Evolutionary conservation across 1,284 basidiomycete genomes (phyloP).

Genomic region (Tilletiopsis washingtonensis): DNA sequence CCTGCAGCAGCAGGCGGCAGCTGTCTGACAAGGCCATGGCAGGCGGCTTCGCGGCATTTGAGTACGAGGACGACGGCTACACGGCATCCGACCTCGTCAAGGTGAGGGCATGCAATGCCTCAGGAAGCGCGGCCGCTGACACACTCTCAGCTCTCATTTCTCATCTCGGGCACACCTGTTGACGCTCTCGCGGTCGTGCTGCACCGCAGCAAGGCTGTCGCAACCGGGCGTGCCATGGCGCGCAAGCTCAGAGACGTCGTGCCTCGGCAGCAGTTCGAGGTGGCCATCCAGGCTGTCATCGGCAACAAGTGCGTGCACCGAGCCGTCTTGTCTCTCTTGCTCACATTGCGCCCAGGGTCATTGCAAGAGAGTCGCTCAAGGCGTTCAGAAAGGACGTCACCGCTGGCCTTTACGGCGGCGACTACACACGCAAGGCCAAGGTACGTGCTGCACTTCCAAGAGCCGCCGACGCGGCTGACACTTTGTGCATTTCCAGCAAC

Average conservation of each 20-base stretch:
- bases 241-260: conserved; percentile 50
- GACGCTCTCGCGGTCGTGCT: conserved; percentile 41
- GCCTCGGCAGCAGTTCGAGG: conserved; percentile 85
- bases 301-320: conserved; percentile 57
- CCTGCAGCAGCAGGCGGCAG: background rate
- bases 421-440: no score
- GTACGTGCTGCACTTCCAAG: no score
- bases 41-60: conserved; percentile 43
- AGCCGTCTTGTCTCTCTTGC: background rate
- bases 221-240: conserved; percentile 28
- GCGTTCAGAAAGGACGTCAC: conserved; percentile 68
- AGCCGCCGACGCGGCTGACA: no score
- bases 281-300: conserved; percentile 56
- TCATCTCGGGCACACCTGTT: conserved; percentile 33
- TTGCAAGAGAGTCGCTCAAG: conserved; percentile 68
- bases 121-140: background rate
- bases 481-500: conserved; percentile 38
- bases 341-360: conserved; percentile 50
- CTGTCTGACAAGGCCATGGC: conserved; percentile 2
- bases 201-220: conserved; percentile 35
- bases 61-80: conserved; percentile 39
- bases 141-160: conserved; percentile 14
- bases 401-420: conserved; percentile 85
- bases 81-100: conserved; percentile 36
- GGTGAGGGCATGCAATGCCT: conserved; percentile 18